phyloP scores from a whole-genome alignment of 768 basidiomycete species.

The Mycena capillaripes region DNA sequence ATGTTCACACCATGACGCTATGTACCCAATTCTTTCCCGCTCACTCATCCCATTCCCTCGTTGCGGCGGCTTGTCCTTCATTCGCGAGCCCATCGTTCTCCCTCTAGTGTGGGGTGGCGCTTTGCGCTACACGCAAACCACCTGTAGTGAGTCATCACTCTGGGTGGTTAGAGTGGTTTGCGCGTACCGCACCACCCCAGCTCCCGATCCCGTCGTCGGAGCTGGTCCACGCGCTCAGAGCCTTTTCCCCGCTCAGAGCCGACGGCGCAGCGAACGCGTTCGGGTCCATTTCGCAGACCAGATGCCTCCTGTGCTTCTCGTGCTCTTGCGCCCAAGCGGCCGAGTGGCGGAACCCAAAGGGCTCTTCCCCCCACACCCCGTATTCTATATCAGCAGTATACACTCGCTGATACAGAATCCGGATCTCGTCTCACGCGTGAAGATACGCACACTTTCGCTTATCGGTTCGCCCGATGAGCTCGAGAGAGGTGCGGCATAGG shows the following conservation, averaged over 20 bases:
- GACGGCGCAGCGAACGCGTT: neutral
- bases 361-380: neutral
- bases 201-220: neutral
- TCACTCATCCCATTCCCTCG: too few species aligned
- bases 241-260: neutral
- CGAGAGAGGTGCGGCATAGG: too few species aligned
- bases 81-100: too few species aligned
- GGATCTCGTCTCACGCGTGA: too few species aligned
- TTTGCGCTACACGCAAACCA: too few species aligned
- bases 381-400: neutral
- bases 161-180: neutral
- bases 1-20: too few species aligned
- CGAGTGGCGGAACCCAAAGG: neutral
- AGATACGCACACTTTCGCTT: too few species aligned
- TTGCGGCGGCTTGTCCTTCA: too few species aligned
- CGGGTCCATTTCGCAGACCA: neutral
- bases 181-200: neutral
- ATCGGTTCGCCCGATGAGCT: too few species aligned
- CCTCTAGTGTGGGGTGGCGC: too few species aligned
- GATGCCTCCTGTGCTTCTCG: neutral
- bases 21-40: too few species aligned
- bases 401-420: too few species aligned
- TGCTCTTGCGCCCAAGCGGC: neutral
- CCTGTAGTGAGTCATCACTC: neutral
- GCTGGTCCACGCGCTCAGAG: neutral